These are phyloP conservation scores for Jatropha multifida DNA, from an alignment of 441 rosid genomes.

Conservation along the genomic window DNA sequence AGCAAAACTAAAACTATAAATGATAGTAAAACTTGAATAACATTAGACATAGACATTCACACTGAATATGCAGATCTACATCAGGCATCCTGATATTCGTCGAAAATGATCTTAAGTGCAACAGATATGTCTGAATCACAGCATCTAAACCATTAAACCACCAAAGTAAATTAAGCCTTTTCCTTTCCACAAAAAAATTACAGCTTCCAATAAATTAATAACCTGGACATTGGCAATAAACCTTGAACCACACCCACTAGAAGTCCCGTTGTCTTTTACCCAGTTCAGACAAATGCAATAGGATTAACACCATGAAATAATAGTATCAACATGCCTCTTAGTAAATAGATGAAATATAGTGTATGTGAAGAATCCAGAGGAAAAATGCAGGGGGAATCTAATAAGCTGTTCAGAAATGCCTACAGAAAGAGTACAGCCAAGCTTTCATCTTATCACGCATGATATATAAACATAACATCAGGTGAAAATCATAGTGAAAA, in stretches of 20 bases:
- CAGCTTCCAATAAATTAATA: not conserved
- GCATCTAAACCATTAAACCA: not conserved
- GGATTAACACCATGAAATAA: not conserved
- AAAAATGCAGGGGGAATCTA: not conserved
- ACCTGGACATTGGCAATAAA: not conserved
- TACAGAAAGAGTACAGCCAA: not conserved
- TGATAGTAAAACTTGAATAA: not conserved
- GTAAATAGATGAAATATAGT: not conserved
- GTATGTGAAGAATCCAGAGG: not conserved
- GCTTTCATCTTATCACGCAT: not conserved
- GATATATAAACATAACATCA: not conserved
- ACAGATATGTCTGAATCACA: not conserved
- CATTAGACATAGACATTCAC: not conserved
- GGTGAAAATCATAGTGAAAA: not conserved
- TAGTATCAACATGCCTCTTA: not conserved
- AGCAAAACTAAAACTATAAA: not conserved
- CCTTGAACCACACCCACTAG: not conserved
- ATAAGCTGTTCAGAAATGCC: not conserved
- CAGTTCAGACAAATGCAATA: constrained; percentile 5
- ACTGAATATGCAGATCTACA: not conserved
- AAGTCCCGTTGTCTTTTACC: not conserved
- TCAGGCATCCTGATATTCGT: not conserved
- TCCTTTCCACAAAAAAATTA: not conserved
- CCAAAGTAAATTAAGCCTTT: not conserved
- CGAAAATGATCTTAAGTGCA: not conserved